A percentile compares a stretch with the other conserved stretches of the same genome.
Evolutionary conservation across 2,329 filamentous ascomycete genomes (phyloP).

Genomic region (Dothidotthia symphoricarpi): DNA sequence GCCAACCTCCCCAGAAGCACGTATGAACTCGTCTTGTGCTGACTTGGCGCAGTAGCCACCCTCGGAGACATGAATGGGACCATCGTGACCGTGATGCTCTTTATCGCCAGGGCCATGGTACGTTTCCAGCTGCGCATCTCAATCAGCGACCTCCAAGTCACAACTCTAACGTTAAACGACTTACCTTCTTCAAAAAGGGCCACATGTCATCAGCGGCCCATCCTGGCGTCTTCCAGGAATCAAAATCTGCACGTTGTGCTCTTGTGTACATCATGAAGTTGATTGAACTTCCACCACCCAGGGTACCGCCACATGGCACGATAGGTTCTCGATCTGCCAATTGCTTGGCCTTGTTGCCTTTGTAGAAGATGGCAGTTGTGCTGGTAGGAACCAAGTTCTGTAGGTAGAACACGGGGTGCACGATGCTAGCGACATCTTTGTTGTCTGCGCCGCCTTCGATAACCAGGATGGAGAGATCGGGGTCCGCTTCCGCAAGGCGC

Average conservation of each 20-base stretch:
- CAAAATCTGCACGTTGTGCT: conserved; percentile 50
- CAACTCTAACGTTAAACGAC: not conserved
- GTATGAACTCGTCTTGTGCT: conserved; percentile 52
- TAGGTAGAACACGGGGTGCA: conserved; percentile 53
- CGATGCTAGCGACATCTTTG: conserved; percentile 51
- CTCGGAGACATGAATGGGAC: conserved; percentile 57
- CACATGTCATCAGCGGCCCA: conserved; percentile 55
- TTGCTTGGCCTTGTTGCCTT: conserved; percentile 47
- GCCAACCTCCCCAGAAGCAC: conserved; percentile 50
- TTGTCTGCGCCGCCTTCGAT: conserved; percentile 57
- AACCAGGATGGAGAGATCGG: conserved; percentile 51
- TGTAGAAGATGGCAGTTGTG: conserved; percentile 55
- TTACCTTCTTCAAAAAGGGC: conserved; percentile 55
- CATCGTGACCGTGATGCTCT: conserved; percentile 53
- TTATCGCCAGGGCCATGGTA: conserved; percentile 51
- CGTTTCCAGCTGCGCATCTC: conserved; percentile 50
- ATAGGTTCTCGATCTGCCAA: conserved; percentile 49
- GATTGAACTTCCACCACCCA: conserved; percentile 58
- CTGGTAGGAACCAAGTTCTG: conserved; percentile 50
- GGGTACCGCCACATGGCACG: conserved; percentile 49
- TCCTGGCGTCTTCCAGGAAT: conserved; percentile 54
- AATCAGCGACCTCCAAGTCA: conserved; percentile 1
- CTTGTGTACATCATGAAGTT: conserved; percentile 48
- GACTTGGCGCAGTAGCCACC: conserved; percentile 47
- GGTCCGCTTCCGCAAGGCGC: conserved; percentile 53